Base-by-base conservation (phyloP, 257 asterid genomes). In the Schizonepeta tenuifolia region DNA sequence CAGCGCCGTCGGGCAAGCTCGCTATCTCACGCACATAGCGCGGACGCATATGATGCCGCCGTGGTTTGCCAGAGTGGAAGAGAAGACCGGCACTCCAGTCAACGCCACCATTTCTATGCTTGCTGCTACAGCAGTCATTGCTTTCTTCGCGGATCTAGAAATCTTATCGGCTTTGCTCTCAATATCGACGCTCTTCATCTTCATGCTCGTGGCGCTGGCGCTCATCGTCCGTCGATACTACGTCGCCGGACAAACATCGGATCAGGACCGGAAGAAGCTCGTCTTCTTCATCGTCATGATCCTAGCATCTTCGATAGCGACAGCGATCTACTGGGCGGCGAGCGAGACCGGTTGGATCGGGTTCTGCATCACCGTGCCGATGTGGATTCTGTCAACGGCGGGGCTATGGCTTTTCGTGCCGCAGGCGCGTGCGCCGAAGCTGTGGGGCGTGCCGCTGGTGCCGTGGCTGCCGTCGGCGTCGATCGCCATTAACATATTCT, bases 31-130 rank as follows among this genome's bases (percentile, higher is more conserved):
- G 54, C 92, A 87, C 84, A 84, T 87, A 6, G 85, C 92, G 2
- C 73, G 92, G 1, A 81, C 90, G 26, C 90, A 87, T 55, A 83
- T 87, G 88, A 80, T 85, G 86, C 88, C 92, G 0, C 92, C 89
- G 0, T 87, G 85, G 90, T 81, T 87, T 5, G 87, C 88, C 3
- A 76, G 67, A 13, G 89, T 87, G 0, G 80, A 83, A 13, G 62
- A 73, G 14, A 83, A 68, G 50, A 84, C 90, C 0, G 88, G 92
- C 10, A 87, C 92, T 0, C 92, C 92, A 1, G 40, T 75, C 3
- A 87, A 77, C 31, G 88, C 92, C 44, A 87, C 92, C 3, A 13
- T 78, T 0, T 81, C 57, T 5, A 81, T 85, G 88, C 83, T 84
- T 2, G 66, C 64, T 0, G 86, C 86, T 0, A 82, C 92, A 4